phyloP scores from a whole-genome alignment of 192 early-diverging fungal genomes.

The Coemansia javaensis region DNA sequence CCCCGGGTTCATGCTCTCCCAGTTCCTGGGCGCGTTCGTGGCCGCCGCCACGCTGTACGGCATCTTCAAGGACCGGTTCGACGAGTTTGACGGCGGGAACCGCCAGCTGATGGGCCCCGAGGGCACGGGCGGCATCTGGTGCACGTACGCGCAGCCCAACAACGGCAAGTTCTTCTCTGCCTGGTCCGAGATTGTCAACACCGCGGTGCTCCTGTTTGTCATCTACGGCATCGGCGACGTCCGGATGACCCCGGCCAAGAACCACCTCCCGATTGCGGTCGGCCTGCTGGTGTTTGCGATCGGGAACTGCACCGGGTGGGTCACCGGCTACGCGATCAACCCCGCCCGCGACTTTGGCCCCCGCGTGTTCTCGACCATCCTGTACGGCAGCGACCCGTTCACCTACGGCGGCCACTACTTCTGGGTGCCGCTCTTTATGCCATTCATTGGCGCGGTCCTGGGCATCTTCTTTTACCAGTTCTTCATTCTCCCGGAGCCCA shows the following conservation, averaged over 20 bases:
- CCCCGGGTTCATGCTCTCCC: slow-evolving; percentile 58
- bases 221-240: slow-evolving; percentile 62
- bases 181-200: slow-evolving; percentile 64
- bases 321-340: slow-evolving; percentile 69
- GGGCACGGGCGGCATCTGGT: slow-evolving; percentile 62
- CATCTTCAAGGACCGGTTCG: slow-evolving; percentile 58
- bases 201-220: slow-evolving; percentile 59
- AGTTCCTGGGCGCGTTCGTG: slow-evolving; percentile 66
- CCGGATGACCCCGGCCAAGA: slow-evolving; percentile 54
- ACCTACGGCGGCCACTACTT: slow-evolving; percentile 64
- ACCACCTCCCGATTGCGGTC: slow-evolving; percentile 54
- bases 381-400: slow-evolving; percentile 65
- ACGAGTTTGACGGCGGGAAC: slow-evolving; percentile 52
- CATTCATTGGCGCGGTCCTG: slow-evolving; percentile 58
- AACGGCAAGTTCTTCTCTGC: slow-evolving; percentile 56
- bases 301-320: slow-evolving; percentile 59
- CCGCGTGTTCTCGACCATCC: slow-evolving; percentile 63
- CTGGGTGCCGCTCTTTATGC: slow-evolving; percentile 66
- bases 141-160: slow-evolving; percentile 55
- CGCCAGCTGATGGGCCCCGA: slow-evolving; percentile 43
- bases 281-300: slow-evolving; percentile 60
- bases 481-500: slow-evolving; percentile 54
- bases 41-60: slow-evolving; percentile 67
- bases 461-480: slow-evolving; percentile 59
- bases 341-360: slow-evolving; percentile 79